These are phyloP conservation scores for Aspergillus arachidicola DNA, from an alignment of 2,329 filamentous ascomycete species.

Conservation along the genomic window DNA sequence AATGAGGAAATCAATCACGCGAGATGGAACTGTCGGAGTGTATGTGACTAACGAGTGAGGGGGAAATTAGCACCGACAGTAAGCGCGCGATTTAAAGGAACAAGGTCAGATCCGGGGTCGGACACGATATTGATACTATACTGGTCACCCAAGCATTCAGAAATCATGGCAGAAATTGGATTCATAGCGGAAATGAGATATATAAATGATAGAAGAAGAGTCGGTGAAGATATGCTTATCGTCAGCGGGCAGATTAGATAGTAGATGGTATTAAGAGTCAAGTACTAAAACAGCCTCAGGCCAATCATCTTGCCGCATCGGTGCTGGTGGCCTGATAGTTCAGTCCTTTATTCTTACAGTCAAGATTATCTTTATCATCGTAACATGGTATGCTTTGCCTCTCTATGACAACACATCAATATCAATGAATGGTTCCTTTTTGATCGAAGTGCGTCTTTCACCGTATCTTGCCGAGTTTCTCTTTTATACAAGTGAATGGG, in stretches of 20 bases:
- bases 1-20: constrained; percentile 16
- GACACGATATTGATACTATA: background rate
- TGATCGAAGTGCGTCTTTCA: too few relatives aligned
- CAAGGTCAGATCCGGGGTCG: background rate
- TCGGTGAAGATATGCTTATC: constrained; percentile 21
- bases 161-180: background rate
- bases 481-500: too few relatives aligned
- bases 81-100: constrained; percentile 13
- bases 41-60: constrained; percentile 9
- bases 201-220: constrained; percentile 14
- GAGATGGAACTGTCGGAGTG: constrained; percentile 9
- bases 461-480: background rate
- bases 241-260: constrained; percentile 3
- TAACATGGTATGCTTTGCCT: background rate
- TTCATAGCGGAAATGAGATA: background rate
- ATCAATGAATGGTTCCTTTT: background rate
- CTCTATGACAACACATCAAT: background rate
- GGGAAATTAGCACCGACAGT: constrained; percentile 14
- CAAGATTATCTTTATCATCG: background rate
- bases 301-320: background rate
- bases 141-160: background rate
- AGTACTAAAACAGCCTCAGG: background rate
- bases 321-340: background rate
- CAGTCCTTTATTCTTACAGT: background rate
- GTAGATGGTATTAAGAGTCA: background rate